Evolutionary conservation across 305 asterid species (phyloP), one percentile per base, ranked within the genome.

Genomic region (Solanum chacoense): DNA sequence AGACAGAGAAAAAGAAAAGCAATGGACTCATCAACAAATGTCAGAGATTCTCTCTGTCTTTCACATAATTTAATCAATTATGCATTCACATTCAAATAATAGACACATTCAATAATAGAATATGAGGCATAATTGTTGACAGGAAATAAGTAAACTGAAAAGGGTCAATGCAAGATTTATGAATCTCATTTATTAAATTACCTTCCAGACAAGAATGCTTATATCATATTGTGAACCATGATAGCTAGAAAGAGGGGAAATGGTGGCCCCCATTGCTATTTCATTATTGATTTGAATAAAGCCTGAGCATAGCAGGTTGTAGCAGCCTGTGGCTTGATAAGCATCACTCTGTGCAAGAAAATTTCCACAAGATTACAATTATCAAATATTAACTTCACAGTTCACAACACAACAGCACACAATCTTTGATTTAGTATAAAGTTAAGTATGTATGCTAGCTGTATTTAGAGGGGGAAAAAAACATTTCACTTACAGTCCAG

Each of bases 171-270:
- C 40, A 29, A 45, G 28, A 45, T 81, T 5, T 81, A 36, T 45
- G 86, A 81, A 81, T 81, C 72, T 0, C 1, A 16, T 45, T 5
- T 18, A 29, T 8, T 1, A 81, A 80, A 45, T 71, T 89, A 94
- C 96, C 96, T 94, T 94, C 96, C 96, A 94, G 90, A 94, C 93
- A 92, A 94, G 96, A 38, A 94, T 94, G 94, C 94, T 93, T 92
- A 94, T 94, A 91, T 94, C 96, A 92, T 91, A 94, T 88, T 93
- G 96, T 38, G 94, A 91, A 89, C 88, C 36, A 59, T 72, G 90
- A 84, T 90, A 92, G 90, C 79, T 88, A 26, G 96, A 94, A 79
- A 92, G 91, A 84, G 96, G 96, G 91, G 32, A 87, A 72, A 94
- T 94, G 93, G 94, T 93, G 93, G 95, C 96, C 92, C 96, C 95